Base-by-base conservation (phyloP, 192 early-diverging fungal species). In the Paraglomus occultum region DNA sequence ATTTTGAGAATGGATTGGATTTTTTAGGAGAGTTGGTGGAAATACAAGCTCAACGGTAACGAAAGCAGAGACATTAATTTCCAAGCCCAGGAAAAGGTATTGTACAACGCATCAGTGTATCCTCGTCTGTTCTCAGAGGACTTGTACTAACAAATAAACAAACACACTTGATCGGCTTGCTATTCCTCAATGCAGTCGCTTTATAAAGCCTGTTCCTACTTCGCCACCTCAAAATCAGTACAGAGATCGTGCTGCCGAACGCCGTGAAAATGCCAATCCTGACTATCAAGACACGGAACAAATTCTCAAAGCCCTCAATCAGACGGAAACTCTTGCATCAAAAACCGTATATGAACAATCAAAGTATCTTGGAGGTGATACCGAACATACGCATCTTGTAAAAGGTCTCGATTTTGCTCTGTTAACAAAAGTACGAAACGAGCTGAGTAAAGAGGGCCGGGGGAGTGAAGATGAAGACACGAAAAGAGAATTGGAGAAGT, bases 191-290 rank as follows among this genome's bases (percentile, higher is more conserved):
- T 51, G 39, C 43, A 51, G 2, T 57, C 20, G 74, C 31, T 57
- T 38, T 17, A 20, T 15, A 15, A 79, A 75, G 54, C 75, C 65
- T 12, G 52, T 65, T 4, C 47, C 68, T 42, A 71, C 76, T 45
- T 46, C 65, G 12, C 66, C 71, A 12, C 57, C 59, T 3, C 66
- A 67, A 31, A 70, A 71, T 18, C 70, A 79, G n/a, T 97, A 95
- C 73, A 91, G 95, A 46, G 95, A 97, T 73, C 80, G 95, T 38
- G 95, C 95, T n/a, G 91, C 89, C 0, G 95, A 97, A 78, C 87
- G 95, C 45, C 82, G 95, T 8, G 75, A 87, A 62, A 89, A 85
- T 22, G 76, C 74, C 47, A 91, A 89, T 71, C 85, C 82, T 11
- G 85, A 89, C 58, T 91, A 83, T 76, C 80, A 65, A 59, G 86